phyloP scores from a whole-genome alignment of 2,329 filamentous ascomycete species.

The Aspergillus bombycis region DNA sequence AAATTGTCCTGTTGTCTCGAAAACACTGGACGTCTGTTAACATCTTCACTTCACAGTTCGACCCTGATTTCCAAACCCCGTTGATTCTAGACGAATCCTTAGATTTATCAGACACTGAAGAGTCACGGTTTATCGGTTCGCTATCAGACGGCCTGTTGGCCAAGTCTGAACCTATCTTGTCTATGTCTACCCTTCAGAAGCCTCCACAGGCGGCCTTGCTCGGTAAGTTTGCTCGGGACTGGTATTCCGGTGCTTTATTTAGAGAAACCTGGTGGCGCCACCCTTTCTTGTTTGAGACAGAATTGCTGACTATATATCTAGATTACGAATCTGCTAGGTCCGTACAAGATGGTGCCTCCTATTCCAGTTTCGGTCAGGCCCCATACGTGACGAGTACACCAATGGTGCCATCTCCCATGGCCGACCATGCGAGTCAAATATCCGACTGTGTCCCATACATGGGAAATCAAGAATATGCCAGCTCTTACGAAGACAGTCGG shows the following conservation, averaged over 20 bases:
- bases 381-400: constrained; percentile 41
- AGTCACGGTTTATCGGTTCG: constrained; percentile 47
- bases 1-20: constrained; percentile 9
- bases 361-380: constrained; percentile 43
- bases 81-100: constrained; percentile 52
- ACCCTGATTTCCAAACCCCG: constrained; percentile 50
- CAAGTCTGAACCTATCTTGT: constrained; percentile 65
- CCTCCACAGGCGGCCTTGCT: constrained; percentile 74
- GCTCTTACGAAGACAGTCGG: constrained; percentile 64
- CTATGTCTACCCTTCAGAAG: constrained; percentile 84
- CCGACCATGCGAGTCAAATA: constrained; percentile 45
- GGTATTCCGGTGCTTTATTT: neutral
- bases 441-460: constrained; percentile 46
- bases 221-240: constrained; percentile 62
- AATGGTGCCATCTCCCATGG: constrained; percentile 45
- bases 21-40: constrained; percentile 18
- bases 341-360: constrained; percentile 45
- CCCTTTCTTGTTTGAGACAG: neutral
- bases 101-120: constrained; percentile 50
- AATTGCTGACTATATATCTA: constrained; percentile 20
- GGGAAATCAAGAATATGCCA: constrained; percentile 41
- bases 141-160: constrained; percentile 57
- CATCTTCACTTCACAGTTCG: constrained; percentile 34
- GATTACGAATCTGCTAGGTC: constrained; percentile 43
- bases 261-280: neutral